Evolutionary conservation across 768 basidiomycete genomes (phyloP).

Genomic region (Leccinellum albellum): DNA sequence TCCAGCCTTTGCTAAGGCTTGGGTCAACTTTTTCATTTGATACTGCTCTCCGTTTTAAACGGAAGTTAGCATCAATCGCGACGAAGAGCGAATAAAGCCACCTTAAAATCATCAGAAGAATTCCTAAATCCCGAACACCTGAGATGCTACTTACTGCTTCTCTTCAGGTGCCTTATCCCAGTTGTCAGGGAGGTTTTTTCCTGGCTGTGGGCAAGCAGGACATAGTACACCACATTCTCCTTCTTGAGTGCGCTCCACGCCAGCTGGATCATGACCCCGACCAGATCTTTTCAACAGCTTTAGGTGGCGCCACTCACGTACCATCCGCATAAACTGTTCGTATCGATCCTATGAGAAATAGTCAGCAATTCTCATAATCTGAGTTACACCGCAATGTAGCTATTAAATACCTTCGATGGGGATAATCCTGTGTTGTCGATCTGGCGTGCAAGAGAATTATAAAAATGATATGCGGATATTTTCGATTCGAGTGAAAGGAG

Average conservation of each 20-base stretch:
- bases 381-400: no score
- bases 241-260: conserved; percentile 15
- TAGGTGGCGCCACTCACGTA: not conserved
- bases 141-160: not conserved
- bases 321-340: not conserved
- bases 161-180: conserved; percentile 10
- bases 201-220: conserved; percentile 28
- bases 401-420: not conserved
- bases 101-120: not conserved
- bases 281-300: not conserved
- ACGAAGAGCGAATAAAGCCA: conserved; percentile 12
- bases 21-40: conserved; percentile 15
- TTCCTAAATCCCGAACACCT: not conserved
- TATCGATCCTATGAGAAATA: not conserved
- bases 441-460: not conserved
- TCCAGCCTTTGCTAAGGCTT: conserved; percentile 21
- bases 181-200: conserved; percentile 20
- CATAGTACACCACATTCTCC: conserved; percentile 27
- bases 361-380: no score
- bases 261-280: conserved; percentile 5
- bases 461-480: not conserved
- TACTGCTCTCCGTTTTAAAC: conserved; percentile 23
- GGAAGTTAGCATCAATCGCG: conserved; percentile 17
- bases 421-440: not conserved
- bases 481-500: not conserved